A percentile compares a stretch with the other conserved stretches of the same genome.
Evolutionary conservation across 225 moss, liverwort and hornwort genomes (phyloP).

Genomic region (Sphagnum contortum): DNA sequence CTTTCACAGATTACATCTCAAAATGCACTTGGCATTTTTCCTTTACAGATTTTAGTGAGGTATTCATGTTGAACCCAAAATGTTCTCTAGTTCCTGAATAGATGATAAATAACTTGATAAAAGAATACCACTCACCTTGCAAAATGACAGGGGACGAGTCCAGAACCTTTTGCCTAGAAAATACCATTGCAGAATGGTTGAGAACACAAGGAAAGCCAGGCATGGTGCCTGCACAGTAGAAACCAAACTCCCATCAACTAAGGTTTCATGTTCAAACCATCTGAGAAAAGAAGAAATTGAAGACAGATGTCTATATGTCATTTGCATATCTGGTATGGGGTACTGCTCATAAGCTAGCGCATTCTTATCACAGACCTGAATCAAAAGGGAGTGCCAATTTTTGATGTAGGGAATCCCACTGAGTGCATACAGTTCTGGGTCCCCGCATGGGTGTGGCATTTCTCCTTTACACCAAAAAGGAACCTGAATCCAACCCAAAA

Average conservation of each 20-base stretch:
- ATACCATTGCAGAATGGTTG: slow-evolving; percentile 76
- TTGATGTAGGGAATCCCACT: slow-evolving; percentile 62
- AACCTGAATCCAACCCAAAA: slow-evolving; percentile 30
- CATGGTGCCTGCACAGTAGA: slow-evolving; percentile 38
- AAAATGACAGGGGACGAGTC: slow-evolving; percentile 61
- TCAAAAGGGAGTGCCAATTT: slow-evolving; percentile 49
- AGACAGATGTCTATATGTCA: slow-evolving; percentile 2
- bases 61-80: too few species aligned
- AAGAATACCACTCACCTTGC: slow-evolving; percentile 35
- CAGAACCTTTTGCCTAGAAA: slow-evolving; percentile 73
- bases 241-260: too few species aligned
- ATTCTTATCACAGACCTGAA: slow-evolving; percentile 40
- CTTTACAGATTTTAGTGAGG: too few species aligned
- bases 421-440: slow-evolving; percentile 47
- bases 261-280: too few species aligned
- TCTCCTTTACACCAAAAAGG: slow-evolving; percentile 60
- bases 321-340: too few species aligned
- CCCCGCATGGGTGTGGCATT: slow-evolving; percentile 52
- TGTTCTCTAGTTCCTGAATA: too few species aligned
- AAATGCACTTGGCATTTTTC: too few species aligned
- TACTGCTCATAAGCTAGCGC: too few species aligned
- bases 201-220: slow-evolving; percentile 61
- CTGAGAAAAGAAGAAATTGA: too few species aligned
- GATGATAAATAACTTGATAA: too few species aligned
- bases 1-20: too few species aligned